Evolutionary conservation across 192 early-diverging fungal species (phyloP).

Genomic region (Linnemannia elongata): DNA sequence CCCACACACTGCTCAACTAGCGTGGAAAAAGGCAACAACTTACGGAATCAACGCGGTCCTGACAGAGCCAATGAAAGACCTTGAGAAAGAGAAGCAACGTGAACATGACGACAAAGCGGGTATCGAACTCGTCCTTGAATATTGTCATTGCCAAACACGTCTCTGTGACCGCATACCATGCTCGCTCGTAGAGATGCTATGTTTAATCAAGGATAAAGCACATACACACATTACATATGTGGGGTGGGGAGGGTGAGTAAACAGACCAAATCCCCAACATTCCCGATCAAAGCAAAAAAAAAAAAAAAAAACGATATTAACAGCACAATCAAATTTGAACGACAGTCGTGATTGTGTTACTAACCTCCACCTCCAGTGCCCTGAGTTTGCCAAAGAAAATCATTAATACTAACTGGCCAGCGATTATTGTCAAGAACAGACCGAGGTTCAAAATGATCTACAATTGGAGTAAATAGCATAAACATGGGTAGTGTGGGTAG

Average conservation of each 20-base stretch:
- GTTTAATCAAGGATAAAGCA: neutral
- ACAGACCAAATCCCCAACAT: neutral
- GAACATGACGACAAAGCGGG: conserved; percentile 87
- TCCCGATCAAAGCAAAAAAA: neutral
- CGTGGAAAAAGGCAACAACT: conserved; percentile 13
- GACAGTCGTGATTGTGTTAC: neutral
- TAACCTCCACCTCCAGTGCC: conserved; percentile 92
- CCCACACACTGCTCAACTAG: too few relatives aligned
- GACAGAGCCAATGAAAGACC: conserved; percentile 96
- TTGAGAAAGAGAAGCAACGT: conserved; percentile 92
- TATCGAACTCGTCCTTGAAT: conserved; percentile 95
- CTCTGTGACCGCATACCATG: conserved; percentile 98
- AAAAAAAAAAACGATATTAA: neutral
- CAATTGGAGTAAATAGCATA: neutral
- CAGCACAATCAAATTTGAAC: neutral
- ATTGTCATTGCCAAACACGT: conserved; percentile 96
- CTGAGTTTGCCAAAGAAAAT: conserved; percentile 94
- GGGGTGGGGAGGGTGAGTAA: conserved; percentile 3
- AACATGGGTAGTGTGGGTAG: neutral
- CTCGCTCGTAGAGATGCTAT: conserved; percentile 95
- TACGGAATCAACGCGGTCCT: conserved; percentile 92
- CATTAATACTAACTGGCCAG: conserved; percentile 82
- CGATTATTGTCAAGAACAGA: conserved; percentile 81
- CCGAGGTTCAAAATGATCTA: conserved; percentile 87
- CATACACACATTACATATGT: neutral